Conservation (phyloP, 768 basidiomycete genomes). For the Boletus reticulatus region DNA sequence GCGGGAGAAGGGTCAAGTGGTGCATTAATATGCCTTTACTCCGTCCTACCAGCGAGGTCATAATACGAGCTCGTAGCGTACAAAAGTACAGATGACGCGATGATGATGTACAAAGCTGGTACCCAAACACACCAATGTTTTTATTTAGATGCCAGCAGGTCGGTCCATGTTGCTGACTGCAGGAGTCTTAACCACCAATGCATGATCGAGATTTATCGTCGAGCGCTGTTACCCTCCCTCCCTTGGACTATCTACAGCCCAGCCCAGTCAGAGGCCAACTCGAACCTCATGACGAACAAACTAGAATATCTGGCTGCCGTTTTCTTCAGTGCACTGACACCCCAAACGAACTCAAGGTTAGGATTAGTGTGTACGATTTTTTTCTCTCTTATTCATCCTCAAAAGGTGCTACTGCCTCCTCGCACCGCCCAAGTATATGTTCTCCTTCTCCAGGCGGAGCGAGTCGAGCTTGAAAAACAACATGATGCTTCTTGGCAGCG, state of each 20-base stretch:
- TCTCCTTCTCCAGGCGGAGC: constrained; percentile 62
- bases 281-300: constrained; percentile 55
- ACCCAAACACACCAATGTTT: constrained; percentile 18
- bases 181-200: too few species aligned
- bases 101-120: constrained; percentile 25
- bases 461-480: constrained; percentile 57
- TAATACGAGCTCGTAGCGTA: neutral
- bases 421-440: constrained; percentile 64
- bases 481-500: constrained; percentile 60
- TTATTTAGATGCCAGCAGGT: too few species aligned
- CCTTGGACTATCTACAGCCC: constrained; percentile 55
- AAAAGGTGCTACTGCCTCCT: constrained; percentile 66
- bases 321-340: constrained; percentile 78
- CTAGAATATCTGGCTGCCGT: constrained; percentile 59
- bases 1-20: too few species aligned
- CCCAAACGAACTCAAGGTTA: constrained; percentile 69
- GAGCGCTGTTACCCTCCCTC: constrained; percentile 21
- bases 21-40: too few species aligned
- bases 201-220: constrained; percentile 18
- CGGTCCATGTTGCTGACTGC: too few species aligned
- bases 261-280: constrained; percentile 75
- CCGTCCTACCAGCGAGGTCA: too few species aligned
- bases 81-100: constrained; percentile 1
- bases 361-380: constrained; percentile 1
- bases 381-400: constrained; percentile 1